phyloP scores from a whole-genome alignment of 2,329 filamentous ascomycete genomes.

The Proliferodiscus dingleyae region DNA sequence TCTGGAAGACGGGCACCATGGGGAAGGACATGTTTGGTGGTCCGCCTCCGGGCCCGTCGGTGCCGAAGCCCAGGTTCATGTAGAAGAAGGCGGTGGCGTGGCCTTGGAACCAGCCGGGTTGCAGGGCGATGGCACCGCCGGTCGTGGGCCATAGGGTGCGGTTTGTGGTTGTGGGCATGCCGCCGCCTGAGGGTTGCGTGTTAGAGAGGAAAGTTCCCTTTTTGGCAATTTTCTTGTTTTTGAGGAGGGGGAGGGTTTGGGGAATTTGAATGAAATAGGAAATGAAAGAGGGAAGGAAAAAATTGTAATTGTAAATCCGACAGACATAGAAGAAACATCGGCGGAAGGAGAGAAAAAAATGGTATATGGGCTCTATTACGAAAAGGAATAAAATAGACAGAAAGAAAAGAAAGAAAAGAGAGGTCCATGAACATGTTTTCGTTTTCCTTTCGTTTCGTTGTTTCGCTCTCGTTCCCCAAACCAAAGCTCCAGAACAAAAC shows the following conservation, averaged over 20 bases:
- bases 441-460: no score
- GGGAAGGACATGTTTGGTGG: slow-evolving; percentile 83
- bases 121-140: slow-evolving; percentile 83
- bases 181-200: slow-evolving; percentile 62
- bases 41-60: slow-evolving; percentile 54
- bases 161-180: slow-evolving; percentile 71
- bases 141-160: slow-evolving; percentile 86
- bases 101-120: slow-evolving; percentile 94
- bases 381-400: no score
- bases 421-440: no score
- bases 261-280: not conserved
- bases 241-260: not conserved
- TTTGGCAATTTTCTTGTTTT: not conserved
- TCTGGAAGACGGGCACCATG: slow-evolving; percentile 76
- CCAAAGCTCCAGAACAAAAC: no score
- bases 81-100: slow-evolving; percentile 80
- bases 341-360: no score
- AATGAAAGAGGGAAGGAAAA: no score
- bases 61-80: slow-evolving; percentile 85
- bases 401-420: not conserved
- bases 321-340: no score
- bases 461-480: no score
- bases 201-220: slow-evolving; percentile 7
- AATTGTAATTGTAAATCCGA: no score
- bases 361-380: no score